A percentile compares a stretch with the other conserved stretches of the same genome.
phyloP scores from a whole-genome alignment of 2,329 filamentous ascomycete genomes.

The Pyrenochaeta sp. region DNA sequence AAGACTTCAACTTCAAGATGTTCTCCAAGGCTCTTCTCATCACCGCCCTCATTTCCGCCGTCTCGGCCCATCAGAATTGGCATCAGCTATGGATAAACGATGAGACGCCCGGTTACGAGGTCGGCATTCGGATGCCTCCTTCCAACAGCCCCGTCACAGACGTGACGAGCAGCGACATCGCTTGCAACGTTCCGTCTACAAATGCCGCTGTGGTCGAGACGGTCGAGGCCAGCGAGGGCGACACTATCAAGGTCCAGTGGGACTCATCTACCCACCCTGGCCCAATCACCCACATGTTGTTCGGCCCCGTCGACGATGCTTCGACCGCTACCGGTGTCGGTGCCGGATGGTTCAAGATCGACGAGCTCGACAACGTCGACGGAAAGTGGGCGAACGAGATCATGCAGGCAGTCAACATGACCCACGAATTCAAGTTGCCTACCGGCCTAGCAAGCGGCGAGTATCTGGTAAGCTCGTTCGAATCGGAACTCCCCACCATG shows the following conservation, averaged over 20 bases:
- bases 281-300: conserved; percentile 47
- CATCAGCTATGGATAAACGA: conserved; percentile 45
- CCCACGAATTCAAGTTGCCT: conserved; percentile 49
- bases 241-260: conserved; percentile 46
- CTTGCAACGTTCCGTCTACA: conserved; percentile 44
- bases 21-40: conserved; percentile 40
- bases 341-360: conserved; percentile 50
- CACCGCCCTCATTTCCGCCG: conserved; percentile 35
- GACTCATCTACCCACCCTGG: conserved; percentile 45
- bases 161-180: conserved; percentile 42
- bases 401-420: conserved; percentile 50
- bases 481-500: no score
- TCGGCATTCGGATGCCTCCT: conserved; percentile 47
- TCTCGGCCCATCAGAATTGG: conserved; percentile 44
- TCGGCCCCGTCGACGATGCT: conserved; percentile 64
- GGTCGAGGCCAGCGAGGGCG: conserved; percentile 36
- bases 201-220: conserved; percentile 41
- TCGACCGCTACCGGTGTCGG: conserved; percentile 40
- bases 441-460: conserved; percentile 51
- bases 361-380: conserved; percentile 37
- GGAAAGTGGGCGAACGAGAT: conserved; percentile 48
- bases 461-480: conserved; percentile 32
- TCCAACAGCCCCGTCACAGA: conserved; percentile 46
- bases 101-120: conserved; percentile 39
- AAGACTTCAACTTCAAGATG: conserved; percentile 30